Percentiles rank a stretch among this genome's conserved stretches.
Evolutionary conservation across 2,329 filamentous ascomycete species (phyloP).

Genomic region (Ascochyta lentis): DNA sequence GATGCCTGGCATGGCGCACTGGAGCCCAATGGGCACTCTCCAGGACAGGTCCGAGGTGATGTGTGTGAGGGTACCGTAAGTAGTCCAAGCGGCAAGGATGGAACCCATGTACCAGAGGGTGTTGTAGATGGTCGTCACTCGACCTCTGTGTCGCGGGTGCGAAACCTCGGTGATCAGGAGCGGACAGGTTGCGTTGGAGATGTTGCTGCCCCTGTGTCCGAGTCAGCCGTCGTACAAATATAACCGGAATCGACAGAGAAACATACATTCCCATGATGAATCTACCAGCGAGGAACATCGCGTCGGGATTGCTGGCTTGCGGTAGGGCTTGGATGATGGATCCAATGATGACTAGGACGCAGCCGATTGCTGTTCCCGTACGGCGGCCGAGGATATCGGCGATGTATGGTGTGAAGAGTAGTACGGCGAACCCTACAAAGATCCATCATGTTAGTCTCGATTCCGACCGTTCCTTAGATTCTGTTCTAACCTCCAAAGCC

Average conservation of each 20-base stretch:
- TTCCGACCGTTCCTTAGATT: background rate
- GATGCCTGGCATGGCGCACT: constrained; percentile 64
- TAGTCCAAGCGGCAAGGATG: constrained; percentile 27
- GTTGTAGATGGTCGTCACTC: constrained; percentile 62
- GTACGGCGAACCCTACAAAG: constrained; percentile 50
- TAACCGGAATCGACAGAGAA: background rate
- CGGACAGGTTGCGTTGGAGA: constrained; percentile 61
- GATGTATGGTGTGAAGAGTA: constrained; percentile 49
- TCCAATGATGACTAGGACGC: constrained; percentile 57
- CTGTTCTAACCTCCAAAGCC: constrained; percentile 47
- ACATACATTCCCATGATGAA: constrained; percentile 41
- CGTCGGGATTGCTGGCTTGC: constrained; percentile 48
- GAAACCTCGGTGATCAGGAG: constrained; percentile 64
- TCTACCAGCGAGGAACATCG: constrained; percentile 56
- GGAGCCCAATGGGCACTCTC: constrained; percentile 68
- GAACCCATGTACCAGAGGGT: constrained; percentile 42
- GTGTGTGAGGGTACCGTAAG: constrained; percentile 20
- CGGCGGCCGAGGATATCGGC: constrained; percentile 53
- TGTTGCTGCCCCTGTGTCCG: constrained; percentile 55
- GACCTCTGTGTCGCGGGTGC: constrained; percentile 65
- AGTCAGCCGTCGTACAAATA: background rate
- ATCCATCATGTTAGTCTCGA: background rate
- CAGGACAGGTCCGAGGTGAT: constrained; percentile 48
- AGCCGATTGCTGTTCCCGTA: constrained; percentile 61
- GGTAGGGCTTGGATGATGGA: constrained; percentile 57